Evolutionary conservation across 2,329 filamentous ascomycete species (phyloP).

Genomic region (Fusarium guadeloupense): DNA sequence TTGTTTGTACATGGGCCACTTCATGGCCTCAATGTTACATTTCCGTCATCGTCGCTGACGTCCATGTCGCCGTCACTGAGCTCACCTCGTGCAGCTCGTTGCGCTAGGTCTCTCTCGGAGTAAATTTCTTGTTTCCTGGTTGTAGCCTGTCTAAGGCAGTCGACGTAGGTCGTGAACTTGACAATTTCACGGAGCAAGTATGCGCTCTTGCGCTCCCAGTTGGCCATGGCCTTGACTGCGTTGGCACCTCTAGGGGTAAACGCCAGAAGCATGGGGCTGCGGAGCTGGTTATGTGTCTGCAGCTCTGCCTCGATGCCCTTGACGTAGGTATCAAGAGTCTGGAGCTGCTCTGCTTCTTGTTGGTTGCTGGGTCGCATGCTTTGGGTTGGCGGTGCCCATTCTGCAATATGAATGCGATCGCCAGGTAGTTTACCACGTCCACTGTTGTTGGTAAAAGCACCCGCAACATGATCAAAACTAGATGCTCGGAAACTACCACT

Average conservation of each 20-base stretch:
- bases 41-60: conserved; percentile 47
- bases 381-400: conserved; percentile 90
- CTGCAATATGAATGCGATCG: conserved; percentile 83
- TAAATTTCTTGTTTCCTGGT: conserved; percentile 76
- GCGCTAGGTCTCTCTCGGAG: conserved; percentile 62
- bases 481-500: conserved; percentile 62
- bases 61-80: conserved; percentile 54
- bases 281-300: conserved; percentile 85
- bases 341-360: conserved; percentile 82
- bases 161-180: conserved; percentile 96
- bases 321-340: conserved; percentile 79
- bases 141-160: conserved; percentile 78
- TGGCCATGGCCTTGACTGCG: conserved; percentile 83
- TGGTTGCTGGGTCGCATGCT: conserved; percentile 86
- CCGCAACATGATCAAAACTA: conserved; percentile 69
- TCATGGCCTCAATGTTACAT: conserved; percentile 49
- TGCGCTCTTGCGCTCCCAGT: conserved; percentile 96
- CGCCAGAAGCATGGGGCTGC: conserved; percentile 86
- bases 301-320: conserved; percentile 86
- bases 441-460: conserved; percentile 62
- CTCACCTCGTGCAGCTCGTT: conserved; percentile 60
- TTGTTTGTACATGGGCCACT: conserved; percentile 26
- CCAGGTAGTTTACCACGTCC: conserved; percentile 74
- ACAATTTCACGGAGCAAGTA: conserved; percentile 94
- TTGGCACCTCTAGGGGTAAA: conserved; percentile 89